Base-by-base conservation (phyloP, 2,329 filamentous ascomycete genomes). In the Arthrobotrys conoides region DNA sequence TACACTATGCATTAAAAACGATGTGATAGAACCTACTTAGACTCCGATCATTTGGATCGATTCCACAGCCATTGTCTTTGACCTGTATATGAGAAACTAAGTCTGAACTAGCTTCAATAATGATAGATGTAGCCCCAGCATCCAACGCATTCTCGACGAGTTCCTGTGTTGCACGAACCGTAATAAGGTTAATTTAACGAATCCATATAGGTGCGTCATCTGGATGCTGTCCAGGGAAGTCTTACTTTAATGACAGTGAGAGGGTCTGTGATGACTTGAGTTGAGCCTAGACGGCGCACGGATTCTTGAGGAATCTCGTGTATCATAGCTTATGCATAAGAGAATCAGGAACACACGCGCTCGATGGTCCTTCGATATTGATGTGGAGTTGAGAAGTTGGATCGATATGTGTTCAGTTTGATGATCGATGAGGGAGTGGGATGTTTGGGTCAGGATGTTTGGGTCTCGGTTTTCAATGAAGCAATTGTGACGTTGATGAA, bases 111-210 rank as follows among this genome's bases (percentile, higher is more conserved):
- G 91, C 86, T 76, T 91, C 89, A 41, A 92, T 83, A 9, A 86
- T 85, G 44, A 92, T 84, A 0, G 87, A 87, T 1, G 88, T 87
- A 0, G 90, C 88, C 55, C 86, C 85, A 4, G 89, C 89, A 84
- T 92, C 90, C 10, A 92, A 85, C n/a, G 89, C 87, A 82, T 92
- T 92, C 78, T 92, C 90, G 46, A 92, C 83, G 46, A 92, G 87
- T 82, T 92, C 90, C 82, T 78, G 55, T 65, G 75, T 78, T 78
- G 75, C 44, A 72, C 66, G 18, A 57, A 57, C 38, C 8, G 57
- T 20, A 18, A 9, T 4, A 55, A 18, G 30, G 27, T 55, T 5
- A 55, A 18, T 33, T 12, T 24, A 55, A 55, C n/a, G 18, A 16
- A 12, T n/a, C 91, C 1, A 24, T 9, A 24, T 30, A 24, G 8